Evolutionary conservation across 2,329 filamentous ascomycete species (phyloP).

Genomic region (Blastomyces emzantsi): DNA sequence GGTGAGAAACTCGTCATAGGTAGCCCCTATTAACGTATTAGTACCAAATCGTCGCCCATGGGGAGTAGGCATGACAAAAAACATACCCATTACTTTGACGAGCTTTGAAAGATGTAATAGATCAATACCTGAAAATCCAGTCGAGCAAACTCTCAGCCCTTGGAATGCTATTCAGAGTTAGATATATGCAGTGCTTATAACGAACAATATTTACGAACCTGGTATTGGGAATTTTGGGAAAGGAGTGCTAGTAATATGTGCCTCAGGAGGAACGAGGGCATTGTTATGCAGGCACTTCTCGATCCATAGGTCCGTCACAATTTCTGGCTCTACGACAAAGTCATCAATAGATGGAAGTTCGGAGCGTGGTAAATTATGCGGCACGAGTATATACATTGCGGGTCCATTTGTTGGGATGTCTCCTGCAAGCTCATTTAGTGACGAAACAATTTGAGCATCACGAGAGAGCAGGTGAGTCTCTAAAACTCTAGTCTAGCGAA

Average conservation of each 20-base stretch:
- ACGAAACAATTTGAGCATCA: constrained; percentile 33
- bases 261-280: constrained; percentile 56
- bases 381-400: constrained; percentile 33
- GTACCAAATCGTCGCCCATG: constrained; percentile 4
- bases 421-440: constrained; percentile 28
- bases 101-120: constrained; percentile 74
- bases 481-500: constrained; percentile 28
- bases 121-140: constrained; percentile 75
- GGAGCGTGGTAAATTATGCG: constrained; percentile 28
- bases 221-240: constrained; percentile 61
- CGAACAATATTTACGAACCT: constrained; percentile 30
- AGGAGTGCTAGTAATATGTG: constrained; percentile 66
- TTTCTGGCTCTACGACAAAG: constrained; percentile 35
- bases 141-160: constrained; percentile 64
- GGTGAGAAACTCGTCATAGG: constrained; percentile 69
- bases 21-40: constrained; percentile 48
- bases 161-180: constrained; percentile 47
- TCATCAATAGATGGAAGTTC: constrained; percentile 33
- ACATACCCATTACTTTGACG: constrained; percentile 57
- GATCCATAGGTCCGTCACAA: constrained; percentile 86
- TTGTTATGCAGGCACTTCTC: constrained; percentile 79
- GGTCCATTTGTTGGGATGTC: constrained; percentile 18
- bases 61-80: neutral
- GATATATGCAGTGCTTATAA: neutral
- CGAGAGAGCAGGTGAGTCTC: constrained; percentile 34